phyloP scores from a whole-genome alignment of 305 asterid species.

The Lippia alba region DNA sequence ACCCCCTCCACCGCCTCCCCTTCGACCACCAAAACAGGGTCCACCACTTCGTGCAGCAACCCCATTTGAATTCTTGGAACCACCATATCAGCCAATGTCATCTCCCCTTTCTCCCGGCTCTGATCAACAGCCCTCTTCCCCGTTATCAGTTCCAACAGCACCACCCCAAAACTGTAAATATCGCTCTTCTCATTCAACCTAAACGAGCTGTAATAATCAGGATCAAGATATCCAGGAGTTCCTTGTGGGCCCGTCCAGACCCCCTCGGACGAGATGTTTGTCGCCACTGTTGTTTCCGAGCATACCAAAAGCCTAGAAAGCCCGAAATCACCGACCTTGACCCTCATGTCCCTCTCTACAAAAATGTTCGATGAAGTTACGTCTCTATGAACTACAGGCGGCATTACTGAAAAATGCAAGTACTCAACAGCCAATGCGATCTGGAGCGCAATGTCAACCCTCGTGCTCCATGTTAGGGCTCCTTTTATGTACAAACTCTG shows the following conservation, averaged over 20 bases:
- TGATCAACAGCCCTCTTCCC: constrained; percentile 92
- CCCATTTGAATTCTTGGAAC: constrained; percentile 94
- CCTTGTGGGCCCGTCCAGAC: constrained; percentile 99
- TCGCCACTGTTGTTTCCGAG: constrained; percentile 46
- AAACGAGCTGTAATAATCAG: constrained; percentile 81
- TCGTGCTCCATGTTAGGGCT: constrained; percentile 62
- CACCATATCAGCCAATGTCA: constrained; percentile 86
- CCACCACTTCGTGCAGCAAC: constrained; percentile 77
- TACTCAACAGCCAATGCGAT: constrained; percentile 87
- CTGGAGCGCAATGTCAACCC: constrained; percentile 79
- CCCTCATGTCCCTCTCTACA: constrained; percentile 78
- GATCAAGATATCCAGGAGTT: constrained; percentile 92
- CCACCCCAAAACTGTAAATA: constrained; percentile 89
- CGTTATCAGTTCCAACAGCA: constrained; percentile 76
- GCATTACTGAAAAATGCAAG: constrained; percentile 74
- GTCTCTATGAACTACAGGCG: constrained; percentile 87
- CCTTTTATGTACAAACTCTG: constrained; percentile 50
- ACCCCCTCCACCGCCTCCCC: constrained; percentile 72
- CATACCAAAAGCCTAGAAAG: constrained; percentile 73
- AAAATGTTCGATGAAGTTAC: constrained; percentile 84
- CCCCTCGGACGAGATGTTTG: constrained; percentile 64
- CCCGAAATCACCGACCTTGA: constrained; percentile 87
- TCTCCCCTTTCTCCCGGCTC: constrained; percentile 76
- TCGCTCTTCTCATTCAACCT: constrained; percentile 90
- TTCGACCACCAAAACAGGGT: constrained; percentile 67